These are phyloP conservation scores for Fusarium sacchari DNA, from an alignment of 2,329 filamentous ascomycete species.

Conservation along the genomic window DNA sequence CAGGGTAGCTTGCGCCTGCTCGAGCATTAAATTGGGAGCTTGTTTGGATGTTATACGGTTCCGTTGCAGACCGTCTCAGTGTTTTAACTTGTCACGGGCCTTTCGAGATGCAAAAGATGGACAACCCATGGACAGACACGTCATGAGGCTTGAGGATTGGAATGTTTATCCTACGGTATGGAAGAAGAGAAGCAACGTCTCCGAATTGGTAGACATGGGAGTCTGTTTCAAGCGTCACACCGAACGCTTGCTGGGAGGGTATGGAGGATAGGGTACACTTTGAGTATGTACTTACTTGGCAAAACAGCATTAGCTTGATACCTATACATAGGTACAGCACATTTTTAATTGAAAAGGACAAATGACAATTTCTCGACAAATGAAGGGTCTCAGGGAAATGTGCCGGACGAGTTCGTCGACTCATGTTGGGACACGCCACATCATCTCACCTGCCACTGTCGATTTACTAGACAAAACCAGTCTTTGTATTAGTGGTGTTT, in stretches of 20 bases:
- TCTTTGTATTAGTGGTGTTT: not conserved
- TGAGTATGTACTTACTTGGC: conserved; percentile 37
- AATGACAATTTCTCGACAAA: conserved; percentile 31
- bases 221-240: not conserved
- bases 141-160: not conserved
- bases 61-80: conserved; percentile 5
- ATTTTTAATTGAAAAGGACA: conserved; percentile 35
- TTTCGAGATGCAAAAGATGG: conserved; percentile 14
- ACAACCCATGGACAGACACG: not conserved
- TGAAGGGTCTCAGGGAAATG: conserved; percentile 9
- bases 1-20: conserved; percentile 89
- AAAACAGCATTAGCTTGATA: conserved; percentile 33
- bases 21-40: conserved; percentile 63
- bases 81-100: conserved; percentile 11
- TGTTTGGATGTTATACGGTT: not conserved
- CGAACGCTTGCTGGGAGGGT: not conserved
- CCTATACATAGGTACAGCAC: conserved; percentile 28
- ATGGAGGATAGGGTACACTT: conserved; percentile 30
- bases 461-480: not conserved
- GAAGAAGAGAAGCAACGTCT: conserved; percentile 1
- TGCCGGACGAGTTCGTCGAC: not conserved
- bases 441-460: not conserved
- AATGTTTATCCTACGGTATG: conserved; percentile 3
- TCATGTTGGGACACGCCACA: conserved; percentile 11
- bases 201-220: not conserved